A percentile compares a stretch with the other conserved stretches of the same genome.
phyloP scores from a whole-genome alignment of 495 filamentous ascomycete species.

The Evernia prunastri region DNA sequence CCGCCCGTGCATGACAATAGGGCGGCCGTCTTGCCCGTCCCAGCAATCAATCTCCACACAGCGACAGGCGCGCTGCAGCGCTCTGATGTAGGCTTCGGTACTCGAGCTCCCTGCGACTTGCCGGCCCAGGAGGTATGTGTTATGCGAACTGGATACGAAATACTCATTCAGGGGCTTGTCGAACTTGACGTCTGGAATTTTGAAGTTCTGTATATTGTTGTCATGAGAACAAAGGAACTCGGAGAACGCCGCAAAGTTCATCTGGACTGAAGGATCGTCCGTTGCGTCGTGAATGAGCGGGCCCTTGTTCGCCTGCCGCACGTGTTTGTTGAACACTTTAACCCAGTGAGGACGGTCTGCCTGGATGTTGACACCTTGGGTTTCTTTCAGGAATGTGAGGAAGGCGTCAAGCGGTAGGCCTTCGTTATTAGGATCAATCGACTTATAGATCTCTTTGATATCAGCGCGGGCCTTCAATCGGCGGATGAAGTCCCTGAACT shows the following conservation, averaged over 20 bases:
- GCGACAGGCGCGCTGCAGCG: slow-evolving; percentile 81
- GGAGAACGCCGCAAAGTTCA: slow-evolving; percentile 69
- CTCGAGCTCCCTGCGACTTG: slow-evolving; percentile 87
- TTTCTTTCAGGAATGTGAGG: slow-evolving; percentile 61
- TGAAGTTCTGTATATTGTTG: slow-evolving; percentile 55
- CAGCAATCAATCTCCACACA: slow-evolving; percentile 98
- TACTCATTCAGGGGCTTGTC: slow-evolving; percentile 92
- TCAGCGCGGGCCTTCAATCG: slow-evolving; percentile 80
- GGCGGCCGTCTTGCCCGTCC: slow-evolving; percentile 82
- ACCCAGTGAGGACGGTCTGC: slow-evolving; percentile 60
- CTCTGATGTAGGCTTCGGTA: slow-evolving; percentile 86
- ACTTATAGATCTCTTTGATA: slow-evolving; percentile 61
- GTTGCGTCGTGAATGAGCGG: slow-evolving; percentile 32
- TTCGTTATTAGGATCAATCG: slow-evolving; percentile 41
- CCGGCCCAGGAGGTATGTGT: slow-evolving; percentile 88
- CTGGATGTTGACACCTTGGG: slow-evolving; percentile 70
- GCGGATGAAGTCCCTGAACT: slow-evolving; percentile 76
- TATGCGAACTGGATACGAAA: slow-evolving; percentile 97
- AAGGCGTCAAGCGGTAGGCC: slow-evolving; percentile 71
- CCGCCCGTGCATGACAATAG: slow-evolving; percentile 83
- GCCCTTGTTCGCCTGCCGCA: slow-evolving; percentile 56
- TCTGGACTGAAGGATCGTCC: slow-evolving; percentile 44
- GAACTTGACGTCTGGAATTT: slow-evolving; percentile 52
- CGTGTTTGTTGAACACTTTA: slow-evolving; percentile 64
- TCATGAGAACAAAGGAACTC: slow-evolving; percentile 67